These are phyloP conservation scores for Diaporthe sp. DNA, from an alignment of 2,329 filamentous ascomycete species.

Conservation along the genomic window DNA sequence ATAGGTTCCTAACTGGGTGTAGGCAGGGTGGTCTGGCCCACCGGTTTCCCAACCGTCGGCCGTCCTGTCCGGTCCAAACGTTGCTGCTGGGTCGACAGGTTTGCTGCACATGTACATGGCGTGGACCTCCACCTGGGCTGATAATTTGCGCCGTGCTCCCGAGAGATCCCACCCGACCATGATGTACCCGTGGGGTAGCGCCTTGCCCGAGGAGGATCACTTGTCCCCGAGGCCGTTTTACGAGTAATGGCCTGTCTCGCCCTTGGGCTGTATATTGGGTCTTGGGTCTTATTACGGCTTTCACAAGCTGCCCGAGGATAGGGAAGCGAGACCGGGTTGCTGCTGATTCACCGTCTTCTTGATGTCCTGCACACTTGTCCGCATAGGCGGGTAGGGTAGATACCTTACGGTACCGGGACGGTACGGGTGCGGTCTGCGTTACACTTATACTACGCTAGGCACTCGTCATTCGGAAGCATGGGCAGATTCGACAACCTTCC, in stretches of 20 bases:
- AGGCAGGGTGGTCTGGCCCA: background rate
- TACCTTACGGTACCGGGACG: background rate
- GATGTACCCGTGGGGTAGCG: background rate
- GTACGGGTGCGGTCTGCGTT: background rate
- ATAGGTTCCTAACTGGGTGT: background rate
- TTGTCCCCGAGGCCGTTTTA: constrained; percentile 14
- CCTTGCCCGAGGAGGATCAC: background rate
- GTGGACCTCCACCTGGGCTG: background rate
- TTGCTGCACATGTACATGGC: background rate
- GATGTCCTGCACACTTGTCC: background rate
- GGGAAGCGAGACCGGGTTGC: background rate
- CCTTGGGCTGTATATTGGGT: background rate
- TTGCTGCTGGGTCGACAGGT: background rate
- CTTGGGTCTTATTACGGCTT: background rate
- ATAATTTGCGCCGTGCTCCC: background rate
- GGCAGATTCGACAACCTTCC: background rate
- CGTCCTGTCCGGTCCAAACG: background rate
- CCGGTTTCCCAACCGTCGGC: constrained; percentile 4
- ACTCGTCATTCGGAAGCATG: background rate
- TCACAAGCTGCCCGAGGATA: constrained; percentile 4
- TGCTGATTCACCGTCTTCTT: background rate
- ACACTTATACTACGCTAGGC: background rate
- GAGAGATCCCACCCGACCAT: background rate
- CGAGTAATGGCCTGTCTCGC: constrained; percentile 7
- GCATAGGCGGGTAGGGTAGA: too few relatives aligned